Evolutionary conservation across 2,329 filamentous ascomycete species (phyloP).

Genomic region (Byssoonygena ceratinophila): DNA sequence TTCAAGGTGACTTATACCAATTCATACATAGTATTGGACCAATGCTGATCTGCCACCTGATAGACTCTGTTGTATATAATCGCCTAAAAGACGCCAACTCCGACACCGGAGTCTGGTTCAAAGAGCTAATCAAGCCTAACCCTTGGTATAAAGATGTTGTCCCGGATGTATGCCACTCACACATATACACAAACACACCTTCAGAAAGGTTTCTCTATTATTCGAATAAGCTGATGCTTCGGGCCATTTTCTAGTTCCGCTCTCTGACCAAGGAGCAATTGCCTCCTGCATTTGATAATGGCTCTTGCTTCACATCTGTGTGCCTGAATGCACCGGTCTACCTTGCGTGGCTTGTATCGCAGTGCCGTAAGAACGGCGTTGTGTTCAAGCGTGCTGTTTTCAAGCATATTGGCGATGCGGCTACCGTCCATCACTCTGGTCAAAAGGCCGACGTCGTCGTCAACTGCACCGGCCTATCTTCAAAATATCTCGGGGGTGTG

Average conservation of each 20-base stretch:
- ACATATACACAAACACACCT: neutral
- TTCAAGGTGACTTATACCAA: slow-evolving; percentile 46
- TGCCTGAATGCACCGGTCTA: slow-evolving; percentile 89
- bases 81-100: slow-evolving; percentile 53
- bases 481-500: slow-evolving; percentile 69
- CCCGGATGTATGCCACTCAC: slow-evolving; percentile 46
- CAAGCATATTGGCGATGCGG: slow-evolving; percentile 63
- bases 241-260: slow-evolving; percentile 50
- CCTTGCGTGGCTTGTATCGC: slow-evolving; percentile 70
- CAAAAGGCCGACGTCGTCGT: slow-evolving; percentile 56
- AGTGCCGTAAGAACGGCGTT: slow-evolving; percentile 65
- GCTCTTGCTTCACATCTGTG: slow-evolving; percentile 66
- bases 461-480: slow-evolving; percentile 74
- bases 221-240: neutral
- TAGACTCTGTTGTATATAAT: slow-evolving; percentile 43
- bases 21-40: neutral
- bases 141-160: slow-evolving; percentile 66
- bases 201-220: too few species aligned
- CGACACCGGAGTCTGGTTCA: slow-evolving; percentile 49
- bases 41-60: neutral
- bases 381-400: slow-evolving; percentile 54
- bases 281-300: slow-evolving; percentile 56
- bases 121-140: slow-evolving; percentile 54
- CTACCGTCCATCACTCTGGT: slow-evolving; percentile 48
- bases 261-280: slow-evolving; percentile 49